Evolutionary conservation across 768 basidiomycete genomes (phyloP).

Genomic region (Mycena olivaceomarginata): DNA sequence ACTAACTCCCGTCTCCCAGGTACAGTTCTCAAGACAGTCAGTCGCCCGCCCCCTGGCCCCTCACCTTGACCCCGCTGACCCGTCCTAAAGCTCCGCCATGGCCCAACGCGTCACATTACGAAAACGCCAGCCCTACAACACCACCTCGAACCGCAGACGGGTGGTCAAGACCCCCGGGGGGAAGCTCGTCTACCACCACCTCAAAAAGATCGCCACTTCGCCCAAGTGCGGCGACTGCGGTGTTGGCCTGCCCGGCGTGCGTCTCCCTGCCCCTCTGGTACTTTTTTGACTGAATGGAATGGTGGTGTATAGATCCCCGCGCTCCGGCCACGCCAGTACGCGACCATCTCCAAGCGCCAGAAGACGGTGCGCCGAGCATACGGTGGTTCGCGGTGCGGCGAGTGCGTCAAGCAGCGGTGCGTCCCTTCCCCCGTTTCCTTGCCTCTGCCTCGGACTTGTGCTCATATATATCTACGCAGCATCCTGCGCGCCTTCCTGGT

Average conservation of each 20-base stretch:
- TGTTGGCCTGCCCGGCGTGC: conserved; percentile 93
- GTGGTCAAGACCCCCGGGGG: conserved; percentile 99
- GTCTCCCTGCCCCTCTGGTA: conserved; percentile 53
- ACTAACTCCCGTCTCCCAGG: no score
- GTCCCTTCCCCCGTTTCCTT: conserved; percentile 48
- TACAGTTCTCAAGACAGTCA: no score
- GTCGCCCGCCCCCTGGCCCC: no score
- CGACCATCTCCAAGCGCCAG: conserved; percentile 96
- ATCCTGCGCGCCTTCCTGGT: conserved; percentile 99
- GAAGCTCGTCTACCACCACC: conserved; percentile 97
- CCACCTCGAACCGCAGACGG: conserved; percentile 95
- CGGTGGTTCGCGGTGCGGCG: conserved; percentile 97
- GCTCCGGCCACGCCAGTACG: conserved; percentile 96
- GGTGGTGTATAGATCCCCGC: conserved; percentile 83
- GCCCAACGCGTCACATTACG: conserved; percentile 99
- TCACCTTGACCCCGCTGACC: no score
- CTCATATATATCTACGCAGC: conserved; percentile 62
- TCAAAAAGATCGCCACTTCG: conserved; percentile 93
- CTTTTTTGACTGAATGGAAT: conserved; percentile 1
- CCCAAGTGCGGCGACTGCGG: conserved; percentile 99
- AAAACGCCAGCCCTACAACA: conserved; percentile 99
- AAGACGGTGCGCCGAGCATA: conserved; percentile 98
- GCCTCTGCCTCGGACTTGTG: conserved; percentile 23
- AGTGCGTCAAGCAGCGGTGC: conserved; percentile 96
- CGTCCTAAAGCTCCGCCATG: conserved; percentile 67